phyloP scores from a whole-genome alignment of 441 rosid genomes.

The Aquilaria agallochum region DNA sequence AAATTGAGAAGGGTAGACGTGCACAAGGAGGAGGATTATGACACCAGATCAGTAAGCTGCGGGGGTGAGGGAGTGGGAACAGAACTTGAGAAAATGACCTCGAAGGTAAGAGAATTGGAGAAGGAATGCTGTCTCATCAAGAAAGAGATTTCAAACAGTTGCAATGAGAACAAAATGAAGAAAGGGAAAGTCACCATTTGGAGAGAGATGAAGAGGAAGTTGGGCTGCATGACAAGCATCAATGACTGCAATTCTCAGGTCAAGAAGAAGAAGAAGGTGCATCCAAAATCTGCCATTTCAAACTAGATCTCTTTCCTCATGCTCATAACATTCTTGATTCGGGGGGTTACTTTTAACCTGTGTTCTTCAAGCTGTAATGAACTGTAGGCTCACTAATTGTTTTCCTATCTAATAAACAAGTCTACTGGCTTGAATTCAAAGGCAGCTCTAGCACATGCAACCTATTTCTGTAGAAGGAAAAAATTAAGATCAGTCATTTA shows the following conservation, averaged over 20 bases:
- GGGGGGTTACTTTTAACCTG: not conserved
- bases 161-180: slow-evolving; percentile 21
- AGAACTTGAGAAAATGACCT: slow-evolving; percentile 64
- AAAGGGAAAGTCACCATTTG: slow-evolving; percentile 53
- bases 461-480: too few relatives aligned
- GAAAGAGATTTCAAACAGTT: slow-evolving; percentile 38
- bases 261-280: slow-evolving; percentile 53
- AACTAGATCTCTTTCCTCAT: not conserved
- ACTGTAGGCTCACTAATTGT: not conserved
- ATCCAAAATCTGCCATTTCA: slow-evolving; percentile 24
- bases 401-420: not conserved
- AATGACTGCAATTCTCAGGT: slow-evolving; percentile 43
- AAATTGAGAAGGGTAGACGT: slow-evolving; percentile 18
- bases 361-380: not conserved
- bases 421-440: too few relatives aligned
- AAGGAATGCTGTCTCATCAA: slow-evolving; percentile 41
- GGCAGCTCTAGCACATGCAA: too few relatives aligned
- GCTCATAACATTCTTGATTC: not conserved
- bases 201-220: slow-evolving; percentile 81
- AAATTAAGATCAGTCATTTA: too few relatives aligned
- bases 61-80: slow-evolving; percentile 30
- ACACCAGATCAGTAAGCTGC: slow-evolving; percentile 1
- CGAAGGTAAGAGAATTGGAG: slow-evolving; percentile 56
- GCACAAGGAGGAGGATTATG: slow-evolving; percentile 25
- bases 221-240: slow-evolving; percentile 54